Base-by-base conservation (phyloP, 768 basidiomycete genomes). In the Leccinum boreale region DNA sequence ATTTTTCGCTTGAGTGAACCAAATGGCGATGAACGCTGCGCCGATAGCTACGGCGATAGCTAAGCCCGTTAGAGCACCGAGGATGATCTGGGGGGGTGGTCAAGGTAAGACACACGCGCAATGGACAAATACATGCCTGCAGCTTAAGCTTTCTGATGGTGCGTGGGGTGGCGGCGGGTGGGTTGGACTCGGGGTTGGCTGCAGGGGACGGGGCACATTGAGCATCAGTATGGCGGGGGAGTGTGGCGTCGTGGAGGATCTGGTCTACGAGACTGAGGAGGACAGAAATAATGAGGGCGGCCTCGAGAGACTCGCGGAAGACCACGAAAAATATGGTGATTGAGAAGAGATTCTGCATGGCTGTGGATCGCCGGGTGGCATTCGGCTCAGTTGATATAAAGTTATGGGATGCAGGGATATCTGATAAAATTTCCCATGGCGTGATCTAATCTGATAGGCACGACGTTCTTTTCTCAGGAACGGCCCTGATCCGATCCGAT, bases 251-350 rank as follows among this genome's bases (percentile, higher is more conserved):
- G 50, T 78, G 70, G 5, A 90, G 81, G 61, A 94, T 84, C 63
- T 95, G 93, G 66, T 96, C 86, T n/a, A 92, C 90, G 59, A 98
- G 85, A 62, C 90, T 86, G 53, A 96, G 87, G 50, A 98, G 83
- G 57, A 96, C 92, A 6, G 92, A 90, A 70, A 97, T 76, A 79
- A 98, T 92, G 77, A 98, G 89, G 45, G 85, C 85, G 4, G 93
- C 90, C 78, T 97, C 94, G 61, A 97, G 81, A 5, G 92, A 90
- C 81, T 97, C 94, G 69, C 94, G 85, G 73, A 96, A 94, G 75
- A 95, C 86, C 75, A 97, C 94, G 82, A 98, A 94, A 79, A 94
- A 97, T 64, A 98, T 93, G 67, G 93, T 86, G 56, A 95, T 82
- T 57, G 90, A 91, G 75, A 97, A 97, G 55, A 94, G 76, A 67